phyloP scores from a whole-genome alignment of 2,329 filamentous ascomycete species.

The Lecanoromycetidae sp. region DNA sequence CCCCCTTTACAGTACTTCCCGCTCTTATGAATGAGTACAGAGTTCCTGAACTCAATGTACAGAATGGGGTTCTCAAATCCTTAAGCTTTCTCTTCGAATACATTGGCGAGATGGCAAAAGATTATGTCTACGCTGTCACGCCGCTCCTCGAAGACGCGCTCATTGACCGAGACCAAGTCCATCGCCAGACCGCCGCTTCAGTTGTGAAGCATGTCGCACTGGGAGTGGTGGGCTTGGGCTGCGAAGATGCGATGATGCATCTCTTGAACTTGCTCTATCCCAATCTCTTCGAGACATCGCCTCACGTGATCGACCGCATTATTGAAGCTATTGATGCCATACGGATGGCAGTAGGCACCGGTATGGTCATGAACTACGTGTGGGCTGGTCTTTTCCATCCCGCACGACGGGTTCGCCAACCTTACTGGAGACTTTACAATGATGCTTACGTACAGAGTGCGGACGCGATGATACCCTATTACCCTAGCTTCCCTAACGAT shows the following conservation, averaged over 20 bases:
- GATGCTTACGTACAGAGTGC: constrained; percentile 90
- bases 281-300: constrained; percentile 94
- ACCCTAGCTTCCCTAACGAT: constrained; percentile 59
- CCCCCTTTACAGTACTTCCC: constrained; percentile 95
- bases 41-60: constrained; percentile 94
- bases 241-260: constrained; percentile 97
- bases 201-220: constrained; percentile 97
- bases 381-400: constrained; percentile 97
- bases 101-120: constrained; percentile 98
- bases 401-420: constrained; percentile 81
- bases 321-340: constrained; percentile 96
- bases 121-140: constrained; percentile 97
- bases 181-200: constrained; percentile 88
- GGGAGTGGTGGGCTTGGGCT: constrained; percentile 92
- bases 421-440: constrained; percentile 96
- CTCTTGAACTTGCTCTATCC: constrained; percentile 91
- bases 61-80: constrained; percentile 95
- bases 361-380: constrained; percentile 91
- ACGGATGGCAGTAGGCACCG: constrained; percentile 81
- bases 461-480: constrained; percentile 93
- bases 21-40: constrained; percentile 99
- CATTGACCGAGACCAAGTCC: constrained; percentile 90
- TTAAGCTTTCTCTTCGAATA: constrained; percentile 81
- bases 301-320: constrained; percentile 95
- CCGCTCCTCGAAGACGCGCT: constrained; percentile 91